Evolutionary conservation across 441 rosid species (phyloP).

Genomic region (Gossypium trilobum): DNA sequence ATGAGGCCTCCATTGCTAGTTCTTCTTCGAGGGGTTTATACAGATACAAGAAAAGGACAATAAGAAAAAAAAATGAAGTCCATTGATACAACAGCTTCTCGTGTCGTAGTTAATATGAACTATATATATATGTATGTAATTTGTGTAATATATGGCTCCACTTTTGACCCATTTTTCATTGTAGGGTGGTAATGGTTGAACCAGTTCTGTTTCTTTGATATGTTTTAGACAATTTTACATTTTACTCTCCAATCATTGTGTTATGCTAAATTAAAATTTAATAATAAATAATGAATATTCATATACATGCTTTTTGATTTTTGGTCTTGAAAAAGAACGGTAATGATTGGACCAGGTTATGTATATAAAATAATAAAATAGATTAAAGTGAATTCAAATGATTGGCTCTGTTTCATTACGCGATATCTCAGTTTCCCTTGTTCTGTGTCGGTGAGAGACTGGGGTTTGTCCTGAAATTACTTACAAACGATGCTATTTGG

Average conservation of each 20-base stretch:
- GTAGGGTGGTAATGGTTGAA: not conserved
- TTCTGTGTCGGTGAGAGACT: not conserved
- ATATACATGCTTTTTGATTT: not conserved
- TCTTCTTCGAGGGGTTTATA: conserved; percentile 4
- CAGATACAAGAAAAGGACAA: not conserved
- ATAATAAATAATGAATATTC: not conserved
- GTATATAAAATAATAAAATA: not conserved
- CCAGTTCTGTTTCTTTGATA: not conserved
- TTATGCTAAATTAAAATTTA: not conserved
- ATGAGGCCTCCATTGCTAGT: not conserved
- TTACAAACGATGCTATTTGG: no score
- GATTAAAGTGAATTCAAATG: not conserved
- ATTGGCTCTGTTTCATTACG: not conserved
- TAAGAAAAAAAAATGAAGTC: not conserved
- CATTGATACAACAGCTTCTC: not conserved
- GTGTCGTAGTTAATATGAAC: not conserved
- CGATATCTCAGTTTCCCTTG: not conserved
- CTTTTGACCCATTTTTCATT: not conserved
- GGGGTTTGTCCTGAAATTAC: not conserved
- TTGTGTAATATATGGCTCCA: not conserved
- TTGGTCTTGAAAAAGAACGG: not conserved
- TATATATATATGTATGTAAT: not conserved
- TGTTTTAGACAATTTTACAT: not conserved
- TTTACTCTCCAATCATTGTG: not conserved
- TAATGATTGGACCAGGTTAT: not conserved